These are phyloP conservation scores for Cladorrhinum samala DNA, from an alignment of 495 filamentous ascomycete genomes.

Conservation along the genomic window DNA sequence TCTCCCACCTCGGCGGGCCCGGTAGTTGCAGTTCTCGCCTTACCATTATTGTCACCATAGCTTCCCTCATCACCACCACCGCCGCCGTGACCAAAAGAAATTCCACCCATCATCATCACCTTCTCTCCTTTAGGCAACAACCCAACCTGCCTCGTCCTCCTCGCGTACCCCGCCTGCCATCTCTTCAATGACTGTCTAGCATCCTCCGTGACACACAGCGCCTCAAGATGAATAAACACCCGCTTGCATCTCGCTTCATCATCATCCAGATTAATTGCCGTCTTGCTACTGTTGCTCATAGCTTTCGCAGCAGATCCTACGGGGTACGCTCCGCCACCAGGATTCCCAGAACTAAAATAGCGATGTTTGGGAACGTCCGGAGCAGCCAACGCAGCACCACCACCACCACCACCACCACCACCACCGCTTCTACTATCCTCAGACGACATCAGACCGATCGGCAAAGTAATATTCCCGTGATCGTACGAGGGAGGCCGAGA, in stretches of 20 bases:
- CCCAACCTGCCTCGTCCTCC: slow-evolving; percentile 11
- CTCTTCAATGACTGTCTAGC: slow-evolving; percentile 41
- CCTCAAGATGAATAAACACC: slow-evolving; percentile 43
- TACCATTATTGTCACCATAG: no score
- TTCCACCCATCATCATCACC: no score
- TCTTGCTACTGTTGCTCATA: no score
- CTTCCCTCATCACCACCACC: no score
- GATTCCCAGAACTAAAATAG: neutral
- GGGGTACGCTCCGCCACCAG: no score
- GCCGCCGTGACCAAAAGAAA: no score
- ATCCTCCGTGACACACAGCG: slow-evolving; percentile 42
- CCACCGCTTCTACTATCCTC: no score
- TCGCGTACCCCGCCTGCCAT: slow-evolving; percentile 43
- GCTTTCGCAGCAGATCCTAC: neutral
- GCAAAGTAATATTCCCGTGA: neutral
- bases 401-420: no score
- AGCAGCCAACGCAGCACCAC: no score
- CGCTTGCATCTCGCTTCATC: slow-evolving; percentile 38
- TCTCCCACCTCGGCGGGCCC: no score
- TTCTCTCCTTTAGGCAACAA: slow-evolving; percentile 28
- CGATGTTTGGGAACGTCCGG: neutral
- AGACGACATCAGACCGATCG: neutral
- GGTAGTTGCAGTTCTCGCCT: no score
- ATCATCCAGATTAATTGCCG: slow-evolving; percentile 22
- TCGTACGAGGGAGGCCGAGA: neutral